Base-by-base conservation (phyloP, 441 rosid species). In the Pelargonium myrrhifolium region DNA sequence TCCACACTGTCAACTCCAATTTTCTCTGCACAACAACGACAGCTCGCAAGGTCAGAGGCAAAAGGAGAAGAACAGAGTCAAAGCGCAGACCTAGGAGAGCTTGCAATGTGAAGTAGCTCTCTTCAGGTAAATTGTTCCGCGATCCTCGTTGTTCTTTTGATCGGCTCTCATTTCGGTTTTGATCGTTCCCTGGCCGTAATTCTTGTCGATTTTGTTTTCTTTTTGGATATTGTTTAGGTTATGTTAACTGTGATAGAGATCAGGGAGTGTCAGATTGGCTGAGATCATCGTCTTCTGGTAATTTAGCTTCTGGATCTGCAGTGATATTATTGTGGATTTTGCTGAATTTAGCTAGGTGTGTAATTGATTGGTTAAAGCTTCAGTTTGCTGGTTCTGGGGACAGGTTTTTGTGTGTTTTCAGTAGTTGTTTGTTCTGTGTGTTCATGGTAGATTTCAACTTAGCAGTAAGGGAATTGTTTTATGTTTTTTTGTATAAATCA, bases 221-320 rank as follows among this genome's bases (percentile, higher is more conserved):
- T 37, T 58, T 67, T 24, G 69, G 61, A 17, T 56, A 11, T 21
- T 67, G 40, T 61, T 64, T 68, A 79, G 81, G 78, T 72, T 71
- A 67, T 55, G 4, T 68, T 58, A 53, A 65, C 67, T 64, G 68
- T 74, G 65, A 68, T 64, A 0, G 68, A 71, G 74, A 67, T 77
- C 76, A 40, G 69, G 59, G 68, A 64, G 28, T 40, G 17, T 62
- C 28, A n/a, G 74, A 35, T 31, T 74, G 39, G 26, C 12, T 60
- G 31, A 60, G 12, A 60, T 2, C 71, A 67, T 70, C 70, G 45
- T 28, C 68, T 28, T 43, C 22, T 28, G 24, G 69, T 71, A 42
- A 65, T 55, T 4, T 17, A 5, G 58, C 59, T 58, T 67, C 72
- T 20, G 69, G 82, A 76, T 79, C 79, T 71, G 68, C 37, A 59